Percentiles rank a stretch among this genome's conserved stretches.
phyloP scores from a whole-genome alignment of 2,329 filamentous ascomycete genomes.

The Dissoconium aciculare region DNA sequence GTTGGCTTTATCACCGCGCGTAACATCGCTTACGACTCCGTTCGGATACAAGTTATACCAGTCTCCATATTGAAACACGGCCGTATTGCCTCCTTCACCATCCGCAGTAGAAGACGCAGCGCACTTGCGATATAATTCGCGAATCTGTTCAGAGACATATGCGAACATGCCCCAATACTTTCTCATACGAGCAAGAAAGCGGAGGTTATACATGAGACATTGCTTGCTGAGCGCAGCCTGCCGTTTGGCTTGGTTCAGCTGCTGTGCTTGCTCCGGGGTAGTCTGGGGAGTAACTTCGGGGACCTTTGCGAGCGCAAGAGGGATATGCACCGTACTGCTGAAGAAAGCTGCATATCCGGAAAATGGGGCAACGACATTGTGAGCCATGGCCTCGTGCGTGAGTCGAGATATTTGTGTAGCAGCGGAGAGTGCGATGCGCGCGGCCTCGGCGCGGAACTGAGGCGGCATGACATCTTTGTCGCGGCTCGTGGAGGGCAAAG shows the following conservation, averaged over 20 bases:
- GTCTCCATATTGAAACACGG: slow-evolving; percentile 67
- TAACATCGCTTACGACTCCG: too few relatives aligned
- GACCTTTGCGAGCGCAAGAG: slow-evolving; percentile 78
- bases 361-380: slow-evolving; percentile 77
- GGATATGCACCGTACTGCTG: slow-evolving; percentile 86
- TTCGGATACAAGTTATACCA: slow-evolving; percentile 95
- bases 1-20: too few relatives aligned
- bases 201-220: slow-evolving; percentile 75
- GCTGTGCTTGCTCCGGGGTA: too few relatives aligned
- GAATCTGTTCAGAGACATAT: slow-evolving; percentile 85
- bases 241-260: too few relatives aligned
- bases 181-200: slow-evolving; percentile 88
- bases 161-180: slow-evolving; percentile 98
- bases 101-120: too few relatives aligned
- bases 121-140: slow-evolving; percentile 61
- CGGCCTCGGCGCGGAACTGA: slow-evolving; percentile 61
- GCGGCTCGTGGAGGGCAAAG: slow-evolving; percentile 48
- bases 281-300: too few relatives aligned
- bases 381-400: slow-evolving; percentile 63
- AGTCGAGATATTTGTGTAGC: slow-evolving; percentile 77
- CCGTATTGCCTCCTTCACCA: neutral
- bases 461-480: slow-evolving; percentile 58
- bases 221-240: slow-evolving; percentile 60
- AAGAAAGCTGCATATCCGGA: slow-evolving; percentile 90
- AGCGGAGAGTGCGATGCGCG: slow-evolving; percentile 61